Evolutionary conservation across 352 stramenopile species (phyloP).

Genomic region (Globisporangium carolinianum): DNA sequence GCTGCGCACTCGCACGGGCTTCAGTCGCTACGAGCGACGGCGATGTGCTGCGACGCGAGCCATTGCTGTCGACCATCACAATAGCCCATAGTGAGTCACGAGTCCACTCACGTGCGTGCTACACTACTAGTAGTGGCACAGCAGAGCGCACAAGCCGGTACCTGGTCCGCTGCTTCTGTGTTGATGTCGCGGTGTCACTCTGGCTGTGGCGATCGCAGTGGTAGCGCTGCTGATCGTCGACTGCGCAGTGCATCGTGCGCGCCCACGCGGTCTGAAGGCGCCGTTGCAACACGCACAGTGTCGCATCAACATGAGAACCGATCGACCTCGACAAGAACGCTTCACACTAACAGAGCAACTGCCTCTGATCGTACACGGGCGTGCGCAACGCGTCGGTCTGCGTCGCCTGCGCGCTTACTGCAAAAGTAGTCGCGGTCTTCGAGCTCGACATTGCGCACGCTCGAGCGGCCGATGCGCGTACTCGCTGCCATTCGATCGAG

Average conservation of each 20-base stretch:
- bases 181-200: neutral
- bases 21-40: conserved; percentile 11
- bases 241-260: conserved; percentile 40
- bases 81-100: too few species aligned
- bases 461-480: conserved; percentile 13
- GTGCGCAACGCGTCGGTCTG: conserved; percentile 16
- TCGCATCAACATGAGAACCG: conserved; percentile 1
- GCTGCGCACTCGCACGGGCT: conserved; percentile 29
- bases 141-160: neutral
- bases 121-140: neutral
- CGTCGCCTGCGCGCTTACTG: conserved; percentile 17
- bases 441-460: conserved; percentile 12
- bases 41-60: neutral
- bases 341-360: too few species aligned
- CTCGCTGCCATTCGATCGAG: conserved; percentile 17
- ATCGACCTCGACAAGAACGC: too few species aligned
- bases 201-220: conserved; percentile 29
- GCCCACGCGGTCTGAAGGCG: conserved; percentile 26
- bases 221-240: conserved; percentile 35
- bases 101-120: neutral
- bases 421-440: conserved; percentile 35
- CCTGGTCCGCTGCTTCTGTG: conserved; percentile 3
- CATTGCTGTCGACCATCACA: neutral
- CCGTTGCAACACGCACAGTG: neutral
- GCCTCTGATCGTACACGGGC: neutral